A percentile compares a stretch with the other conserved stretches of the same genome.
Conservation (phyloP, 768 basidiomycete species). For the Plicaturopsis crispa region DNA sequence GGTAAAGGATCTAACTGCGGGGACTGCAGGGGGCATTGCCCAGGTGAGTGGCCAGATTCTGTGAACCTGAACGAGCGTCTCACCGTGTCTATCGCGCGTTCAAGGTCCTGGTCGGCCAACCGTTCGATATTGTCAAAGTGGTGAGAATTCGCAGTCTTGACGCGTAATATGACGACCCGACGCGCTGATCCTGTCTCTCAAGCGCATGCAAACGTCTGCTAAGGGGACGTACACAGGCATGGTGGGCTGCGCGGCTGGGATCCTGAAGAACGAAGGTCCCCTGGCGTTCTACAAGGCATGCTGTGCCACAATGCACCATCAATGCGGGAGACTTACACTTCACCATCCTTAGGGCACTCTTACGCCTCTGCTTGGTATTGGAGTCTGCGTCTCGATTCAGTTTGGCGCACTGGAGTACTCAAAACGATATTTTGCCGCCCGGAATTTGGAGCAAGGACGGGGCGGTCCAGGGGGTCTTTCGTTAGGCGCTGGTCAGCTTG, state of each 20-base stretch:
- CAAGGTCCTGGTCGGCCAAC: constrained; percentile 85
- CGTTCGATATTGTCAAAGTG: constrained; percentile 97
- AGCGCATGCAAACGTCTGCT: constrained; percentile 94
- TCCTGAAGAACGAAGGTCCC: constrained; percentile 87
- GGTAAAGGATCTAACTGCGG: constrained; percentile 81
- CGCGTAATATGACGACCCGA: too few relatives aligned
- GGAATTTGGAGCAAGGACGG: constrained; percentile 48
- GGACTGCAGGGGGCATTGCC: constrained; percentile 85
- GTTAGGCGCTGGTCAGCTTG: constrained; percentile 58
- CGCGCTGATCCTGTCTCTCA: constrained; percentile 4
- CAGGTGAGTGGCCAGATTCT: constrained; percentile 43
- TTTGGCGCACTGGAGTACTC: constrained; percentile 84
- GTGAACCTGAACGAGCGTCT: constrained; percentile 1
- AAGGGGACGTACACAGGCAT: constrained; percentile 86
- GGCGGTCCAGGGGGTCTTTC: constrained; percentile 62
- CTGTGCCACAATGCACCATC: background rate
- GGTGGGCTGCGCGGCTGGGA: constrained; percentile 84
- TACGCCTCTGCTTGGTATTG: constrained; percentile 86
- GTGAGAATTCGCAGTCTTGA: too few relatives aligned
- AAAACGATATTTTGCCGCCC: constrained; percentile 69
- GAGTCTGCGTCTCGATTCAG: constrained; percentile 93
- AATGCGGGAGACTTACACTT: constrained; percentile 4
- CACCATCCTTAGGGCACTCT: constrained; percentile 71
- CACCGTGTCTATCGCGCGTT: constrained; percentile 8
- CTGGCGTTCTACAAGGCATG: constrained; percentile 90